phyloP scores from a whole-genome alignment of 2,329 filamentous ascomycete genomes.

The Arthrobotrys conoides region DNA sequence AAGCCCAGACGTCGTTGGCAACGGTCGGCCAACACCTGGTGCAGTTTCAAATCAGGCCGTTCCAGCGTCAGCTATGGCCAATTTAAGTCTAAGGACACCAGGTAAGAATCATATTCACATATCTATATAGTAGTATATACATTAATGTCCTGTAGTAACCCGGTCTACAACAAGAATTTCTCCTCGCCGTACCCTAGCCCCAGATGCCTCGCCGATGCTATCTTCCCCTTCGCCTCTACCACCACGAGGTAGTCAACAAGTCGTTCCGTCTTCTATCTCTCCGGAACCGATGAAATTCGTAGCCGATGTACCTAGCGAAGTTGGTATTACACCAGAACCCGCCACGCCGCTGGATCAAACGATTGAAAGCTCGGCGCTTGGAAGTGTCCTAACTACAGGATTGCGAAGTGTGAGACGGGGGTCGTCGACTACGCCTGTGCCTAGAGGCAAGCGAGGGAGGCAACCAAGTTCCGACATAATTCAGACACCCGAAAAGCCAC shows the following conservation, averaged over 20 bases:
- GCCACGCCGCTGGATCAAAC: background rate
- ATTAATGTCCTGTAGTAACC: constrained; percentile 27
- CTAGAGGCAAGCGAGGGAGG: constrained; percentile 61
- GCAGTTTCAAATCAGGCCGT: background rate
- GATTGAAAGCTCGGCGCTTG: background rate
- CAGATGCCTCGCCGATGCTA: constrained; percentile 32
- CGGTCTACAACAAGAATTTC: constrained; percentile 40
- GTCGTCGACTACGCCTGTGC: constrained; percentile 55
- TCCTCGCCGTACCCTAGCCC: constrained; percentile 28
- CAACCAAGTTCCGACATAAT: constrained; percentile 63
- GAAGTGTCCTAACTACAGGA: constrained; percentile 18
- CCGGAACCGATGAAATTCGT: constrained; percentile 36
- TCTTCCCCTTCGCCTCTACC: constrained; percentile 54
- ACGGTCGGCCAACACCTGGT: constrained; percentile 29
- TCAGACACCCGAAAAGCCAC: constrained; percentile 50
- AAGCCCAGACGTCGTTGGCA: constrained; percentile 19
- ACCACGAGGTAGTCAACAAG: constrained; percentile 28
- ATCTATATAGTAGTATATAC: background rate
- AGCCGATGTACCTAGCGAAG: constrained; percentile 10
- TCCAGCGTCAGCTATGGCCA: background rate
- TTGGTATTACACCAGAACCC: constrained; percentile 40
- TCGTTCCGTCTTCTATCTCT: constrained; percentile 45
- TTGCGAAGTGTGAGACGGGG: constrained; percentile 19
- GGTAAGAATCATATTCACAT: constrained; percentile 15
- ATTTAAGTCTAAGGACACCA: constrained; percentile 31